Conservation (phyloP, 75 land plant genomes). For the Selaginella moellendorffii region DNA sequence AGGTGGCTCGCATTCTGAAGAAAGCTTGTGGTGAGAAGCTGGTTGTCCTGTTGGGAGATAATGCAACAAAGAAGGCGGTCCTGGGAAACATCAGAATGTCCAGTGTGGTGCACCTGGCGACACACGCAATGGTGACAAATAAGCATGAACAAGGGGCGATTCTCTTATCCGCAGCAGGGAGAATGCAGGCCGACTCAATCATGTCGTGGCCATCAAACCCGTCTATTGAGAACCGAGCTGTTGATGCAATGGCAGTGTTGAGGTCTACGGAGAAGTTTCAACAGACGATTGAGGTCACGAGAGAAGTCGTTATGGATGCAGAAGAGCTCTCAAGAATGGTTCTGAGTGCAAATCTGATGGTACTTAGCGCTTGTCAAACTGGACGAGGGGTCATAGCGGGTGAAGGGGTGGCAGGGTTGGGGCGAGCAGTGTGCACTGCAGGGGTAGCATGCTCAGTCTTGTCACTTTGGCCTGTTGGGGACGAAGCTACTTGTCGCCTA, state of each 20-base stretch:
- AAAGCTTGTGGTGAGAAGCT: too few species aligned
- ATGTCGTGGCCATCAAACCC: too few species aligned
- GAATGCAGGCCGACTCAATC: too few species aligned
- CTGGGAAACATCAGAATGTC: not conserved
- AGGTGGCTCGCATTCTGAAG: too few species aligned
- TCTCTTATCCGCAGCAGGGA: too few species aligned
- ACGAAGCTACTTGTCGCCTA: conserved; percentile 1
- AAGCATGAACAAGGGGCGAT: conserved; percentile 2
- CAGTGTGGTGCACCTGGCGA: conserved; percentile 7
- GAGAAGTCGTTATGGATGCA: not conserved
- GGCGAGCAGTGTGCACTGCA: conserved; percentile 3
- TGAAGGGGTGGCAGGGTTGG: conserved; percentile 13
- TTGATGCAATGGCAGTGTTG: too few species aligned
- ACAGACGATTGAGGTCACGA: not conserved
- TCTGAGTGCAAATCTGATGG: conserved; percentile 11
- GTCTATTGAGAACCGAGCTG: too few species aligned
- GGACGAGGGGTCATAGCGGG: conserved; percentile 11
- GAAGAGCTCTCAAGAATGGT: conserved; percentile 9
- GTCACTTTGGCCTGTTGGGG: conserved; percentile 11
- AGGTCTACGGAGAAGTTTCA: not conserved
- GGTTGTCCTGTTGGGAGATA: too few species aligned
- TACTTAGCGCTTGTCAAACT: conserved; percentile 14
- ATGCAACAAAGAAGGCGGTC: too few species aligned
- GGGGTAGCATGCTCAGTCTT: conserved; percentile 9
- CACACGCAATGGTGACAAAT: conserved; percentile 8